A percentile compares a stretch with the other conserved stretches of the same genome.
phyloP scores from a whole-genome alignment of 2,329 filamentous ascomycete species.

The Paecilomyces fulvus region DNA sequence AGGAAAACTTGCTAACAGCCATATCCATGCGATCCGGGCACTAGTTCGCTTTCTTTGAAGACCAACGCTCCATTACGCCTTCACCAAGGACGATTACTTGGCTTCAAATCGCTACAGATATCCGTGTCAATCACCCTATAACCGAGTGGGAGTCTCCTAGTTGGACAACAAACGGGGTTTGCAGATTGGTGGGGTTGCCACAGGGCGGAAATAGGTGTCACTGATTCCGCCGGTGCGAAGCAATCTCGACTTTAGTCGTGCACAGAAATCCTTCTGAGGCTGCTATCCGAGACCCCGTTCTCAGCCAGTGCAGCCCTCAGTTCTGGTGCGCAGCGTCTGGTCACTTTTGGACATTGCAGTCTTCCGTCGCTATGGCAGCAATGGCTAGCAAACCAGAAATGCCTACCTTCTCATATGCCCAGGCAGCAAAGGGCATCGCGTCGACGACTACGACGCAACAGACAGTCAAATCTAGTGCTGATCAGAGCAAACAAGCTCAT shows the following conservation, averaged over 20 bases:
- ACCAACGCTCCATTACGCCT: not conserved
- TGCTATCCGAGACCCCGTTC: slow-evolving; percentile 10
- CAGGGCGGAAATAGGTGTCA: slow-evolving; percentile 17
- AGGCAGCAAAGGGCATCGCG: slow-evolving; percentile 78
- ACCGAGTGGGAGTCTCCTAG: slow-evolving; percentile 7
- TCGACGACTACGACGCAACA: slow-evolving; percentile 37
- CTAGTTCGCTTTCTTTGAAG: not conserved
- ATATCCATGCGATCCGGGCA: not conserved
- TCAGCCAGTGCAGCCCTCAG: slow-evolving; percentile 9
- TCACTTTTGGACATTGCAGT: slow-evolving; percentile 1
- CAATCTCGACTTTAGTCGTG: slow-evolving; percentile 14
- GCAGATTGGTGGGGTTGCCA: slow-evolving; percentile 22
- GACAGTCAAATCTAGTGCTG: slow-evolving; percentile 33
- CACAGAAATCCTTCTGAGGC: slow-evolving; percentile 14
- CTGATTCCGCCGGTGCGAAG: slow-evolving; percentile 18
- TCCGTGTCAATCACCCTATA: not conserved
- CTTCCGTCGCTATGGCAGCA: slow-evolving; percentile 33
- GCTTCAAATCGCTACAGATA: not conserved
- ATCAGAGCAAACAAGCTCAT: slow-evolving; percentile 19
- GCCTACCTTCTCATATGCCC: slow-evolving; percentile 80
- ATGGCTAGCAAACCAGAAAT: slow-evolving; percentile 33
- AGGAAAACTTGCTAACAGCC: not conserved
- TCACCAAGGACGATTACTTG: not conserved
- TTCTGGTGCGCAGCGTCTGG: not conserved
- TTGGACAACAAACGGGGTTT: slow-evolving; percentile 12